Evolutionary conservation across 2,329 filamentous ascomycete species (phyloP).

Genomic region (Paracamarosporium sp.): DNA sequence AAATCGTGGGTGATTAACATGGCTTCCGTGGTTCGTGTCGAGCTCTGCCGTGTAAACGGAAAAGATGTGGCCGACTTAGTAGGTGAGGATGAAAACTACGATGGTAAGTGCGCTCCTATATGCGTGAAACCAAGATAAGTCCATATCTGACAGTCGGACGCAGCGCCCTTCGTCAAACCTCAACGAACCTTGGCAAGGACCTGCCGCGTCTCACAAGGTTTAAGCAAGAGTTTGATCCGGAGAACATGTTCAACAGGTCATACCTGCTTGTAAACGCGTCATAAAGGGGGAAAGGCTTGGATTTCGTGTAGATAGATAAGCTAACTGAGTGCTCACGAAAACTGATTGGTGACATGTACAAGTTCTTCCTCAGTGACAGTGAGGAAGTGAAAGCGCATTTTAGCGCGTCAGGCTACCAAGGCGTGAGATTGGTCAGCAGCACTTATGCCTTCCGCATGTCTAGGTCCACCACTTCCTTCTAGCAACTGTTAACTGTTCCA

Average conservation of each 20-base stretch:
- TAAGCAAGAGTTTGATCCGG: constrained; percentile 20
- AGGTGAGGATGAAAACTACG: constrained; percentile 8
- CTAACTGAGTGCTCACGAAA: neutral
- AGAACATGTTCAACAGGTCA: constrained; percentile 15
- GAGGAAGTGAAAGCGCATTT: neutral
- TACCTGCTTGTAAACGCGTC: neutral
- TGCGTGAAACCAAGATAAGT: neutral
- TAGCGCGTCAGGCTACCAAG: neutral
- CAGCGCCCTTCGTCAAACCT: constrained; percentile 2
- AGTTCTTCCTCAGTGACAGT: neutral
- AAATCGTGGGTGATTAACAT: neutral
- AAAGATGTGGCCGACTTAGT: constrained; percentile 5
- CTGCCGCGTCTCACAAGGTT: constrained; percentile 11
- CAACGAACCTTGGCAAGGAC: constrained; percentile 14
- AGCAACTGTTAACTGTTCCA: too few relatives aligned
- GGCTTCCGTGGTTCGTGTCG: neutral
- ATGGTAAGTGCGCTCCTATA: neutral
- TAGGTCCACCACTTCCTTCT: too few relatives aligned
- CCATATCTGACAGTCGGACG: neutral
- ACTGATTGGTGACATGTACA: neutral
- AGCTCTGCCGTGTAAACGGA: constrained; percentile 4
- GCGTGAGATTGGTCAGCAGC: neutral
- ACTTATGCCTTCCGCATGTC: too few relatives aligned
- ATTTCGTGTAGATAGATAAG: neutral
- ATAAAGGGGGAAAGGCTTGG: neutral